These are phyloP conservation scores for Diversispora epigaea DNA, from an alignment of 192 early-diverging fungal genomes.

Conservation along the genomic window DNA sequence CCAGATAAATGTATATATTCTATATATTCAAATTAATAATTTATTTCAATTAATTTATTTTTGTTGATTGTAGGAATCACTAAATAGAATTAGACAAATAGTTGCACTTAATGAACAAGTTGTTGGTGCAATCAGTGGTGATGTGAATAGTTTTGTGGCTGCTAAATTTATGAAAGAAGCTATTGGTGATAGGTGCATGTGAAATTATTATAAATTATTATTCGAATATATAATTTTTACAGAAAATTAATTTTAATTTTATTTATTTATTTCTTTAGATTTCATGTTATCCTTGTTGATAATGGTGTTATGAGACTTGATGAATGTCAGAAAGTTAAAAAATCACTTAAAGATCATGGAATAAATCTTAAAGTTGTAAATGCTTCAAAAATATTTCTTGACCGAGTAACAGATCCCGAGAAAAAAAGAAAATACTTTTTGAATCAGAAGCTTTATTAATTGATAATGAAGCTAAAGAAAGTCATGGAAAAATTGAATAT, in stretches of 20 bases:
- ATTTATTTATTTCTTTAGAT: slow-evolving; percentile 35
- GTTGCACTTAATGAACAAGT: slow-evolving; percentile 92
- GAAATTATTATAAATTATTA: neutral
- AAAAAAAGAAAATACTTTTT: slow-evolving; percentile 97
- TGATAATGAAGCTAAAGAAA: slow-evolving; percentile 71
- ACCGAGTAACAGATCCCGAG: slow-evolving; percentile 91
- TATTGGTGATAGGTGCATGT: slow-evolving; percentile 80
- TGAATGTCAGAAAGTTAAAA: slow-evolving; percentile 85
- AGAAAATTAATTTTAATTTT: neutral
- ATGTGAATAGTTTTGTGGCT: slow-evolving; percentile 95
- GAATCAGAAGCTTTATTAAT: slow-evolving; percentile 89
- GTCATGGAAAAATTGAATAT: slow-evolving; percentile 84
- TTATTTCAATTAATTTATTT: neutral
- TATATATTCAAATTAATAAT: too few relatives aligned
- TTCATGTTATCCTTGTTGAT: slow-evolving; percentile 97
- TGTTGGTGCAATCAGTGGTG: slow-evolving; percentile 95
- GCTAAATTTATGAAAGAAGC: slow-evolving; percentile 96
- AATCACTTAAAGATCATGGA: slow-evolving; percentile 81
- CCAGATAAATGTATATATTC: too few relatives aligned
- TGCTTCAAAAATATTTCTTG: slow-evolving; percentile 81
- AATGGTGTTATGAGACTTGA: slow-evolving; percentile 99
- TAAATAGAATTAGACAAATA: slow-evolving; percentile 85
- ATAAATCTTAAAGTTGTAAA: slow-evolving; percentile 95
- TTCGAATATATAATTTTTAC: too few relatives aligned
- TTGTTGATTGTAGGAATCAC: slow-evolving; percentile 53